A percentile compares a stretch with the other conserved stretches of the same genome.
phyloP scores from a whole-genome alignment of 1,139 yeast genomes.

The Debaryomycetaceae sp. region DNA sequence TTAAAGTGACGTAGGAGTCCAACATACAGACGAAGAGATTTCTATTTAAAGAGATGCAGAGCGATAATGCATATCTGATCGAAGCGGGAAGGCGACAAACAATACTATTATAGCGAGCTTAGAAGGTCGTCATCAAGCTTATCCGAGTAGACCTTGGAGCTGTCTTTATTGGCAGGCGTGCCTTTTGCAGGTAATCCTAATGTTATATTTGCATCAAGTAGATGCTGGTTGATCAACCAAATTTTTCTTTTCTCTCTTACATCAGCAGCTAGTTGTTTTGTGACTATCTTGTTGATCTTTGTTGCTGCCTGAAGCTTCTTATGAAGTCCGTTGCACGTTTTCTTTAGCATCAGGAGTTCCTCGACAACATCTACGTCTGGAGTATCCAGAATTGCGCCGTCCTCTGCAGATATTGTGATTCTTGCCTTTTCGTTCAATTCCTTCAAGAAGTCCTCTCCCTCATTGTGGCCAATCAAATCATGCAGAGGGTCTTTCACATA shows the following conservation, averaged over 20 bases:
- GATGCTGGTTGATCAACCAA: constrained; percentile 57
- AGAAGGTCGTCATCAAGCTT: constrained; percentile 24
- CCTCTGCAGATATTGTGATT: neutral
- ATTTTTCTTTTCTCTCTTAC: constrained; percentile 37
- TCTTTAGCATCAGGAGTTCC: constrained; percentile 17
- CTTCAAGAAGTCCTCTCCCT: constrained; percentile 7
- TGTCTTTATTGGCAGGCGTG: constrained; percentile 10
- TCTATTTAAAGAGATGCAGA: neutral
- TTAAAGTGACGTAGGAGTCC: too few relatives aligned
- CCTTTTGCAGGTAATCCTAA: constrained; percentile 32
- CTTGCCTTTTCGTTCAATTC: constrained; percentile 1
- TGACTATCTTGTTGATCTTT: constrained; percentile 46
- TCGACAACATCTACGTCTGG: constrained; percentile 13
- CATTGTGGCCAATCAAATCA: constrained; percentile 8
- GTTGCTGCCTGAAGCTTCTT: constrained; percentile 38
- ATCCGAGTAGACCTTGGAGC: constrained; percentile 26
- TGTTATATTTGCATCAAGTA: constrained; percentile 49
- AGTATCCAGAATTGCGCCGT: constrained; percentile 3
- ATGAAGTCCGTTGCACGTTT: constrained; percentile 16
- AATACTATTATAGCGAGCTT: neutral
- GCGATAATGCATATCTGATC: neutral
- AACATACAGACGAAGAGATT: neutral
- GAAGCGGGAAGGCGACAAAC: neutral
- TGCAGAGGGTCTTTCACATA: constrained; percentile 15
- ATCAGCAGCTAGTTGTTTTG: constrained; percentile 34